Conservation (phyloP, 1,284 basidiomycete genomes). For the Papiliotrema fonsecae region DNA sequence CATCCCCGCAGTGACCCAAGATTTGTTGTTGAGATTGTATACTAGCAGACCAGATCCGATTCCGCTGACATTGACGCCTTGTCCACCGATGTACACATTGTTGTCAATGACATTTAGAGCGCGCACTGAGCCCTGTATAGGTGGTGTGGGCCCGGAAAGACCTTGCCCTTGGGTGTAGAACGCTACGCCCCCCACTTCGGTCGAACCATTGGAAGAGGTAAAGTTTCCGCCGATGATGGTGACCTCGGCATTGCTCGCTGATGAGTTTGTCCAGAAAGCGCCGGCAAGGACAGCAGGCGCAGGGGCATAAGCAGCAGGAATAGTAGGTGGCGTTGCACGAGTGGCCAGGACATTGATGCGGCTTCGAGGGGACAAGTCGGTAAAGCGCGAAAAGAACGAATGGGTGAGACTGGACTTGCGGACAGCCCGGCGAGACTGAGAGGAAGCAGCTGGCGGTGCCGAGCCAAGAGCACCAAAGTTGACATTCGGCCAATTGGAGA, state of each 20-base stretch:
- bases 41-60: conserved; percentile 62
- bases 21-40: conserved; percentile 63
- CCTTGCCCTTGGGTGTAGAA: conserved; percentile 65
- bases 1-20: conserved; percentile 59
- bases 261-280: conserved; percentile 81
- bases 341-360: conserved; percentile 31
- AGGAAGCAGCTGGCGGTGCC: conserved; percentile 12
- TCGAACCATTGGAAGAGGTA: conserved; percentile 51
- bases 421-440: conserved; percentile 45
- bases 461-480: conserved; percentile 26
- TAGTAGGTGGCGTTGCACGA: conserved; percentile 52
- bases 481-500: conserved; percentile 29
- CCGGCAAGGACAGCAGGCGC: conserved; percentile 81
- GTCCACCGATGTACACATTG: conserved; percentile 71
- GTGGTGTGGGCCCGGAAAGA: conserved; percentile 56
- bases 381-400: conserved; percentile 30
- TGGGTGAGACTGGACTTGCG: conserved; percentile 54
- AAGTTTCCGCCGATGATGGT: conserved; percentile 89
- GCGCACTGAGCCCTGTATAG: conserved; percentile 63
- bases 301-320: conserved; percentile 53
- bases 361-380: conserved; percentile 29
- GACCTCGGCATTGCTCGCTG: conserved; percentile 56
- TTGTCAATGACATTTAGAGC: conserved; percentile 62
- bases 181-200: conserved; percentile 56
- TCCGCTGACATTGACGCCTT: conserved; percentile 44